phyloP scores from a whole-genome alignment of 345 rosid species.

The Melaleuca alternifolia region DNA sequence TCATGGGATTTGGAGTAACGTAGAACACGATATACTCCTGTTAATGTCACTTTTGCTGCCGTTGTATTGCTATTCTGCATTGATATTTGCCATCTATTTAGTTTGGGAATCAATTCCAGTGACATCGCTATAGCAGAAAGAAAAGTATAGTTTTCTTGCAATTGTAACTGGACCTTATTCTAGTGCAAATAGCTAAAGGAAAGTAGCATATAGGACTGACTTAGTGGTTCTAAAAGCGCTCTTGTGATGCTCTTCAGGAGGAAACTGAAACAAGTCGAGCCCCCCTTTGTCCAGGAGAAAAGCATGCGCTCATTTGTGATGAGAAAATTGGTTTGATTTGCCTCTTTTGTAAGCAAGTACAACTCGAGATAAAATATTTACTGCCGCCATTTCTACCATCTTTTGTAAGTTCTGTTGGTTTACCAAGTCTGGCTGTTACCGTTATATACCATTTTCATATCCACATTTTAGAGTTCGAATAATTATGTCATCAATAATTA shows the following conservation, averaged over 20 bases:
- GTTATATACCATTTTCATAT: not conserved
- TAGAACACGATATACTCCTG: not conserved
- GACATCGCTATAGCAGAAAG: not conserved
- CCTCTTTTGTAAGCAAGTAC: not conserved
- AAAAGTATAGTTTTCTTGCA: not conserved
- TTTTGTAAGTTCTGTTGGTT: not conserved
- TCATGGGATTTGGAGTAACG: not conserved
- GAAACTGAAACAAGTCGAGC: not conserved
- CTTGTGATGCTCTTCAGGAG: not conserved
- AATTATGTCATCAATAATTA: not conserved
- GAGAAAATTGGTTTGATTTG: constrained; percentile 2
- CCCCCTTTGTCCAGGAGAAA: not conserved
- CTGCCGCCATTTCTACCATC: not conserved
- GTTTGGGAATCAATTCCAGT: not conserved
- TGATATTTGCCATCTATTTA: not conserved
- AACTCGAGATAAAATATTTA: not conserved
- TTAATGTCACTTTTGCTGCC: not conserved
- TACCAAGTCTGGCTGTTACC: not conserved
- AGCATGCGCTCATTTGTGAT: not conserved
- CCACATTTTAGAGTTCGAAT: not conserved
- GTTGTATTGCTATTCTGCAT: not conserved
- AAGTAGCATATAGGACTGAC: not conserved
- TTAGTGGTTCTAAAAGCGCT: not conserved
- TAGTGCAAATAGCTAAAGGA: not conserved
- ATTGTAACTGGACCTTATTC: not conserved